Conservation (phyloP, 345 rosid species). For the Hibiscus trionum region DNA sequence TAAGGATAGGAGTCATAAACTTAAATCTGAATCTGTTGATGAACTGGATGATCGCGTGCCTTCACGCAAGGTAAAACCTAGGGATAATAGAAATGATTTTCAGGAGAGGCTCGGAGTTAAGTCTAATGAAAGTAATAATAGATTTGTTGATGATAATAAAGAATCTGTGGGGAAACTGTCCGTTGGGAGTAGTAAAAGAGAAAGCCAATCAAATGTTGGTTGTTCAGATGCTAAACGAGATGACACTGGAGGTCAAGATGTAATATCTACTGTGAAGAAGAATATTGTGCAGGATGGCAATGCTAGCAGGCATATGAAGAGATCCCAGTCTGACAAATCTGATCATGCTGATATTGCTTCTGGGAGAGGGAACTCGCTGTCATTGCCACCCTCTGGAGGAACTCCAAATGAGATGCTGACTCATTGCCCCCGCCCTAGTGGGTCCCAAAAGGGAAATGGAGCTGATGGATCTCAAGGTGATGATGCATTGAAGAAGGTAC, state of each 20-base stretch:
- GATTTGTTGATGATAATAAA: slow-evolving; percentile 41
- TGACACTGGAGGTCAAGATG: slow-evolving; percentile 29
- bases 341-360: slow-evolving; percentile 30
- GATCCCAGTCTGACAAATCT: slow-evolving; percentile 22
- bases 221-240: slow-evolving; percentile 38
- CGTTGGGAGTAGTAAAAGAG: slow-evolving; percentile 38
- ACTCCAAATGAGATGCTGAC: slow-evolving; percentile 33
- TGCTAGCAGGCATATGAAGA: slow-evolving; percentile 26
- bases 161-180: slow-evolving; percentile 29
- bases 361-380: slow-evolving; percentile 32
- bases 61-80: slow-evolving; percentile 30
- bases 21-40: slow-evolving; percentile 34
- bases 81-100: slow-evolving; percentile 33
- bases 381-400: slow-evolving; percentile 40
- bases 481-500: slow-evolving; percentile 28
- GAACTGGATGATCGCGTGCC: slow-evolving; percentile 29
- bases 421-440: slow-evolving; percentile 20
- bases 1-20: slow-evolving; percentile 50
- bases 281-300: slow-evolving; percentile 31
- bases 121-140: slow-evolving; percentile 34
- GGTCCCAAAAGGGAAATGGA: slow-evolving; percentile 31
- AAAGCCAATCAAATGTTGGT: slow-evolving; percentile 22
- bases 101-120: slow-evolving; percentile 33
- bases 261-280: slow-evolving; percentile 30
- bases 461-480: slow-evolving; percentile 29